Base-by-base conservation (phyloP, 1,284 basidiomycete species). In the Leccinum solheimii region DNA sequence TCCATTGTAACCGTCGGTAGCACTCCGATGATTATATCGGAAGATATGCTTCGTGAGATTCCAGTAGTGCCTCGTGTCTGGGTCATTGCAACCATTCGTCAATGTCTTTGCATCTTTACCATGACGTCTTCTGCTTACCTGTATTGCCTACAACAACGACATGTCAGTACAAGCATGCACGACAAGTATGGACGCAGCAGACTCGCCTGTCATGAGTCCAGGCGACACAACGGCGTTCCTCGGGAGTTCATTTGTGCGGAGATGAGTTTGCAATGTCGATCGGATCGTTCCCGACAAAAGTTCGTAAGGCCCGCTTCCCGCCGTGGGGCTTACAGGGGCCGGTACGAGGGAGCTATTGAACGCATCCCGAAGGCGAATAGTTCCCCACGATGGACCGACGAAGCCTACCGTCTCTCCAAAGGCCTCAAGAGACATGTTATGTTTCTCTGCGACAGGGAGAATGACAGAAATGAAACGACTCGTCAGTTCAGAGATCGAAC, bases 261-360 rank as follows among this genome's bases (percentile, higher is more conserved):
- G 67, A 52, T 66, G 64, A n/a, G 62, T 72, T 55, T 65, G 58
- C 21, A 72, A 55, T 3, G 78, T 77, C 2, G 76, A 74, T 48
- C 78, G 75, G 61, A 85, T 82, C 1, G 79, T 82, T 2, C 80
- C 81, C 10, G 79, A 79, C n/a, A 85, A 71, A 10, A 86, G 65
- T 21, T 74, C 71, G 65, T 78, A 87, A 10, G 79, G 75, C 2
- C 74, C 73, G 9, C 76, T 76, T 3, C 72, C 69, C 2, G 69
- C 68, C 6, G 77, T 78, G 0, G 84, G 81, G 2, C 84, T 80
- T n/a, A 81, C 74, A 1, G 84, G 83, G 2, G 84, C 80, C 10
- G 85, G 81, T 58, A 81, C 79, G 13, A 83, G 73, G 26, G 75
- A 75, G 3, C 72, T 73, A 14, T 73, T 72, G 59, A 77, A 82